phyloP scores from a whole-genome alignment of 345 rosid genomes.

The Microcos paniculata region DNA sequence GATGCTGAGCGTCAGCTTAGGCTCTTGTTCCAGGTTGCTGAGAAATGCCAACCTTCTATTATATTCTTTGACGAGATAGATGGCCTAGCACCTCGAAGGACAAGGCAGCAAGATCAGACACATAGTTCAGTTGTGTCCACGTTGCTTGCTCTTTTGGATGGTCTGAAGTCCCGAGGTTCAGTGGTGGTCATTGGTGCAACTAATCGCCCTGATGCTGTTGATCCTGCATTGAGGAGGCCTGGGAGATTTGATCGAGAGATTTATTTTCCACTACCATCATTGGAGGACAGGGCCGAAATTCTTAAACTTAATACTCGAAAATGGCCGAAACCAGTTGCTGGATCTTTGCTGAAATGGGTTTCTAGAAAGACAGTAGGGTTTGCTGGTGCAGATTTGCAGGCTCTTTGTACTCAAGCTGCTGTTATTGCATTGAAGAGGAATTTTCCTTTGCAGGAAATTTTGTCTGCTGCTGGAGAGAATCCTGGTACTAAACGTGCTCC shows the following conservation, averaged over 20 bases:
- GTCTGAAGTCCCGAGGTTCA: conserved; percentile 94
- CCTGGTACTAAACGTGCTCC: conserved; percentile 55
- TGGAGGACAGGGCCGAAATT: conserved; percentile 84
- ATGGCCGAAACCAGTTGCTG: conserved; percentile 94
- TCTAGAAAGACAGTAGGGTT: conserved; percentile 82
- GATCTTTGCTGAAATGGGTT: conserved; percentile 79
- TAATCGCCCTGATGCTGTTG: conserved; percentile 97
- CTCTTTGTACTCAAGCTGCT: conserved; percentile 95
- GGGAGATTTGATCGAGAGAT: conserved; percentile 98
- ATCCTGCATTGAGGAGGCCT: conserved; percentile 98
- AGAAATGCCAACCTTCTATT: conserved; percentile 91
- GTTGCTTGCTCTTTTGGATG: conserved; percentile 91
- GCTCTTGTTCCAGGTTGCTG: conserved; percentile 98
- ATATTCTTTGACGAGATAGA: conserved; percentile 99
- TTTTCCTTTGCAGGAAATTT: conserved; percentile 81
- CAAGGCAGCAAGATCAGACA: conserved; percentile 97
- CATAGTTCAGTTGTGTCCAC: conserved; percentile 99
- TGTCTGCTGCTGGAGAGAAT: conserved; percentile 70
- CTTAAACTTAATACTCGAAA: conserved; percentile 82
- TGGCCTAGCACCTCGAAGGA: conserved; percentile 89
- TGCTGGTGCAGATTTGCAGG: conserved; percentile 99
- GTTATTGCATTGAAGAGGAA: conserved; percentile 85
- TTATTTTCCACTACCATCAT: conserved; percentile 88
- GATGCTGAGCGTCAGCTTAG: conserved; percentile 99
- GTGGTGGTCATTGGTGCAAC: conserved; percentile 99